A percentile compares a stretch with the other conserved stretches of the same genome.
Conservation (phyloP, 2,329 filamentous ascomycete genomes). For the Fusarium phyllophilum region DNA sequence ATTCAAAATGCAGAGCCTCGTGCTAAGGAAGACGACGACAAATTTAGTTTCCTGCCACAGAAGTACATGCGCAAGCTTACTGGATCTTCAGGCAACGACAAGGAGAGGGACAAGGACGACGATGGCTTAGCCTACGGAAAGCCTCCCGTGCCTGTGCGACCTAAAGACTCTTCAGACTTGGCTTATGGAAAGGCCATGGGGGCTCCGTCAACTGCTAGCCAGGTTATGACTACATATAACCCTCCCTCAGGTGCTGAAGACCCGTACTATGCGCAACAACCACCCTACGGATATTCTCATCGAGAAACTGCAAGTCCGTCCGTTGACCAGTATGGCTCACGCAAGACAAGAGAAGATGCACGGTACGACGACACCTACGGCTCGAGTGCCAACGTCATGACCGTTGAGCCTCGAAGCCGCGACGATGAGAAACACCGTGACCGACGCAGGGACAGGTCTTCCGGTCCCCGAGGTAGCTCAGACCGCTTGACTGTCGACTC, state of each 20-base stretch:
- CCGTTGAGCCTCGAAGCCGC: constrained; percentile 53
- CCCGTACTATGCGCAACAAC: constrained; percentile 25
- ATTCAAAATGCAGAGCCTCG: constrained; percentile 19
- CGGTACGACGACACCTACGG: constrained; percentile 50
- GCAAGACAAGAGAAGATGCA: constrained; percentile 36
- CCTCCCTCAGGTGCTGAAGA: constrained; percentile 19
- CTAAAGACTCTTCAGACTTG: constrained; percentile 35
- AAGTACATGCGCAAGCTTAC: constrained; percentile 57
- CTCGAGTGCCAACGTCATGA: constrained; percentile 54
- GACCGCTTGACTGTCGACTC: constrained; percentile 38
- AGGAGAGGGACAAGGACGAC: constrained; percentile 54
- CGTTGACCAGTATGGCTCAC: constrained; percentile 32
- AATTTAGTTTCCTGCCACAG: constrained; percentile 58
- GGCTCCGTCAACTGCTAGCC: constrained; percentile 36
- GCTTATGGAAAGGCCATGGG: constrained; percentile 41
- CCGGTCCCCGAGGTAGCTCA: constrained; percentile 31
- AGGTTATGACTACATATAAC: constrained; percentile 42
- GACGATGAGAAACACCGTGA: constrained; percentile 51
- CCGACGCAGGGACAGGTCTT: constrained; percentile 46
- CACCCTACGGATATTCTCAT: constrained; percentile 26
- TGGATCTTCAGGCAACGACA: constrained; percentile 44
- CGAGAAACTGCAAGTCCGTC: constrained; percentile 29
- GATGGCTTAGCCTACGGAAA: constrained; percentile 64
- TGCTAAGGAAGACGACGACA: constrained; percentile 47
- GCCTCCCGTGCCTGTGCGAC: constrained; percentile 41